phyloP scores from a whole-genome alignment of 345 rosid species.

The Camelina sativa region DNA sequence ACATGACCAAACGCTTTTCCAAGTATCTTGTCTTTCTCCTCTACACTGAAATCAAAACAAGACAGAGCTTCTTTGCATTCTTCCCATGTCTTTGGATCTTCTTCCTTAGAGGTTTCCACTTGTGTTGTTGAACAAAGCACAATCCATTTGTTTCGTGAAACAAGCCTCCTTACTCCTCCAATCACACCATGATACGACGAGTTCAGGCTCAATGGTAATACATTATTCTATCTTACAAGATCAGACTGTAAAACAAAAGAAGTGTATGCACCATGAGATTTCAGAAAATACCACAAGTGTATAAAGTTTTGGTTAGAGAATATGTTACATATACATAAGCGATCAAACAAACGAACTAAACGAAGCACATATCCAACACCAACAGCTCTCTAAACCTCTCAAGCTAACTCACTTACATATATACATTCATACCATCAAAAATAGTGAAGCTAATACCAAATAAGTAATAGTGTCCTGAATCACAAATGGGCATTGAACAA shows the following conservation, averaged over 20 bases:
- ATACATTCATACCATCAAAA: too few species aligned
- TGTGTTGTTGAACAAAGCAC: slow-evolving; percentile 49
- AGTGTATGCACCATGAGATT: background rate
- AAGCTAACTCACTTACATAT: too few species aligned
- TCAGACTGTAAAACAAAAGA: slow-evolving; percentile 53
- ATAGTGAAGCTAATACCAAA: too few species aligned
- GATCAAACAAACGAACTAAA: too few species aligned
- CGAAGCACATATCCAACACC: background rate
- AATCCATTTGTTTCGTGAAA: slow-evolving; percentile 53
- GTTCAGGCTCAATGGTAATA: slow-evolving; percentile 29
- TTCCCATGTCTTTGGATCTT: too few species aligned
- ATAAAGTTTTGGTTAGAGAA: background rate
- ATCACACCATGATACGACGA: slow-evolving; percentile 30
- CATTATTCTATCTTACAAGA: slow-evolving; percentile 39
- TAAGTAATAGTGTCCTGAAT: too few species aligned
- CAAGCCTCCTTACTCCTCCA: slow-evolving; percentile 26
- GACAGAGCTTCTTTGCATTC: too few species aligned
- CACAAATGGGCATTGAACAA: too few species aligned
- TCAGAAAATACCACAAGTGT: background rate
- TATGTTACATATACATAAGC: slow-evolving; percentile 43
- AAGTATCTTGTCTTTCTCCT: too few species aligned
- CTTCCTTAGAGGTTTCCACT: slow-evolving; percentile 41
- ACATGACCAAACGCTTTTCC: too few species aligned
- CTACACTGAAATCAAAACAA: too few species aligned
- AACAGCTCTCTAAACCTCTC: too few species aligned